phyloP scores from a whole-genome alignment of 73 alveolate genomes.

The Tetrahymena thermophila region DNA sequence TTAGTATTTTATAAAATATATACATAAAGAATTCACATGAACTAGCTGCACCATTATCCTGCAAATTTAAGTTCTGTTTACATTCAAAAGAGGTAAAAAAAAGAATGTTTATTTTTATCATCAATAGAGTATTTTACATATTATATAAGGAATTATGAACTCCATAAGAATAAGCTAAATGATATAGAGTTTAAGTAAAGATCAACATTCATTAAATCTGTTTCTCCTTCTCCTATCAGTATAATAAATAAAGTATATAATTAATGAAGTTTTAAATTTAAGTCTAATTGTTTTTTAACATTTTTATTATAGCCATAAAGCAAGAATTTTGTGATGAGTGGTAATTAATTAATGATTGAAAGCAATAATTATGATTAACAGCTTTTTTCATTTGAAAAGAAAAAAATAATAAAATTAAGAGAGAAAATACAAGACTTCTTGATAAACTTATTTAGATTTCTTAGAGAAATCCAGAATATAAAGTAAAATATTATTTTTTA shows the following conservation, averaged over 20 bases:
- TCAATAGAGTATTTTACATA: not conserved
- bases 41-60: not conserved
- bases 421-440: not conserved
- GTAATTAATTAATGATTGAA: not conserved
- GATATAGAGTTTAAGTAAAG: not conserved
- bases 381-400: not conserved
- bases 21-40: not conserved
- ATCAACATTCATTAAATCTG: not conserved
- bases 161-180: not conserved
- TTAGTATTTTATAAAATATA: no score
- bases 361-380: not conserved
- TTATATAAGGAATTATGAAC: not conserved
- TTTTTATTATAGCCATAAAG: not conserved
- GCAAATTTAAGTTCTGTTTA: not conserved
- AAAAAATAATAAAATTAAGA: not conserved
- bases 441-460: not conserved
- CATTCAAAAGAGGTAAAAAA: not conserved
- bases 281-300: not conserved
- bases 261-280: not conserved
- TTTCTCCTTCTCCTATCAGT: not conserved
- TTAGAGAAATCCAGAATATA: not conserved
- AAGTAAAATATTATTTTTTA: not conserved
- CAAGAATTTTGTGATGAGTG: not conserved
- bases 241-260: not conserved
- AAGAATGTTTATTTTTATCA: not conserved